Evolutionary conservation across 345 rosid genomes (phyloP).

Genomic region (Mangifera indica): DNA sequence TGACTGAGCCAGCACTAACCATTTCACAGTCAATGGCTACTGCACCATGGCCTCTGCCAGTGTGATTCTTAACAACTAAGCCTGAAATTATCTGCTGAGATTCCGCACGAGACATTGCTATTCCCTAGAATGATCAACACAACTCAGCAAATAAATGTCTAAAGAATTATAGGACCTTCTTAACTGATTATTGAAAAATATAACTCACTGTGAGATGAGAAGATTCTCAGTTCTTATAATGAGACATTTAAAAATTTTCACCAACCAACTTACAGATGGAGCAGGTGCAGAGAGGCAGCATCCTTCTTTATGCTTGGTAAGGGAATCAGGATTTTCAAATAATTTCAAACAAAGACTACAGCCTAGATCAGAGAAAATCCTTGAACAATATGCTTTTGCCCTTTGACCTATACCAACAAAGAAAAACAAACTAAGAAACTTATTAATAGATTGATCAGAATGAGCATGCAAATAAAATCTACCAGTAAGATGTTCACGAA

Average conservation of each 20-base stretch:
- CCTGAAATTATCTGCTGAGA: constrained; percentile 20
- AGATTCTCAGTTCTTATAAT: background rate
- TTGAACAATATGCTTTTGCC: constrained; percentile 43
- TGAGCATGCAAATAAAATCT: constrained; percentile 5
- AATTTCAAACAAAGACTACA: constrained; percentile 59
- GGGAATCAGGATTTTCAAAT: constrained; percentile 40
- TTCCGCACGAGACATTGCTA: constrained; percentile 12
- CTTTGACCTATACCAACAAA: constrained; percentile 35
- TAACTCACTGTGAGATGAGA: background rate
- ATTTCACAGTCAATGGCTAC: constrained; percentile 74
- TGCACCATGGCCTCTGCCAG: constrained; percentile 35
- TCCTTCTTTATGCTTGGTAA: constrained; percentile 40
- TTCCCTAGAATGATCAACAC: constrained; percentile 30
- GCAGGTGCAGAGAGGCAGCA: constrained; percentile 47
- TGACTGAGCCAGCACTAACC: constrained; percentile 67
- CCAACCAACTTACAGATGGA: constrained; percentile 47
- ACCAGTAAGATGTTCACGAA: constrained; percentile 69
- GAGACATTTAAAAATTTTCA: background rate
- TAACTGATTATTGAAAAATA: constrained; percentile 3
- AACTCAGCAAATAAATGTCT: background rate
- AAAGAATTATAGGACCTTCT: background rate
- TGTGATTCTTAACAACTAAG: constrained; percentile 13
- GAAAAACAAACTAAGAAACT: background rate
- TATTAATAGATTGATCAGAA: background rate
- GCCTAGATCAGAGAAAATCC: constrained; percentile 48